Conservation (phyloP, 805 yeast genomes). For the Saturnispora dispora region DNA sequence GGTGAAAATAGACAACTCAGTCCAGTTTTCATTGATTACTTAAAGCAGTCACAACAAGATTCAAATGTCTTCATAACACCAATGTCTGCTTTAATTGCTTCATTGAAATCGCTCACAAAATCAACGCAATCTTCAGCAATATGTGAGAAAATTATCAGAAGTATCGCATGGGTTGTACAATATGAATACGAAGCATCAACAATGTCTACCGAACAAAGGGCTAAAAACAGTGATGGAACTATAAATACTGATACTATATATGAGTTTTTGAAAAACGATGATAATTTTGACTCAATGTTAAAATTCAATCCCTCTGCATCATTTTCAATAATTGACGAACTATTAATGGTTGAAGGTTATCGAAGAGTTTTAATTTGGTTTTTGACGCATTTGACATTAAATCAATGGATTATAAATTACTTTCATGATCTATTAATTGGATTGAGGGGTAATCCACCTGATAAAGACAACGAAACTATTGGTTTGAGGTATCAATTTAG, state of each 20-base stretch:
- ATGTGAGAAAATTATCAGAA: constrained; percentile 36
- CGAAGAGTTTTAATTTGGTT: constrained; percentile 61
- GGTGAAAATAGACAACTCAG: constrained; percentile 40
- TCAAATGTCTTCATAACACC: constrained; percentile 20
- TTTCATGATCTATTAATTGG: constrained; percentile 52
- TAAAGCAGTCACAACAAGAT: constrained; percentile 19
- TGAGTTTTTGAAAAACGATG: constrained; percentile 34
- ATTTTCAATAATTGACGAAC: constrained; percentile 54
- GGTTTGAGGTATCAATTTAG: constrained; percentile 33
- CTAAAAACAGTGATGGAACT: constrained; percentile 19
- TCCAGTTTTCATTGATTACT: constrained; percentile 17
- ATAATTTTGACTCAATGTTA: constrained; percentile 41
- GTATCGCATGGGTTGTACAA: constrained; percentile 45
- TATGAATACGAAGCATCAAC: constrained; percentile 20
- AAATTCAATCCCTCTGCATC: constrained; percentile 44
- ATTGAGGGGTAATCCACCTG: constrained; percentile 36
- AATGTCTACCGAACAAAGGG: constrained; percentile 17
- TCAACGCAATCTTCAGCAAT: constrained; percentile 20
- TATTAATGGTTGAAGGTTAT: constrained; percentile 59
- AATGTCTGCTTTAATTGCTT: constrained; percentile 19
- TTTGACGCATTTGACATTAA: constrained; percentile 51
- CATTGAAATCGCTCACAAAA: constrained; percentile 22
- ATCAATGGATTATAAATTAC: constrained; percentile 49
- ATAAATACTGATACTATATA: constrained; percentile 45
- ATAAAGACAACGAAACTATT: constrained; percentile 11